A percentile compares a stretch with the other conserved stretches of the same genome.
phyloP scores from a whole-genome alignment of 768 basidiomycete species.

The Podaxis sp. region DNA sequence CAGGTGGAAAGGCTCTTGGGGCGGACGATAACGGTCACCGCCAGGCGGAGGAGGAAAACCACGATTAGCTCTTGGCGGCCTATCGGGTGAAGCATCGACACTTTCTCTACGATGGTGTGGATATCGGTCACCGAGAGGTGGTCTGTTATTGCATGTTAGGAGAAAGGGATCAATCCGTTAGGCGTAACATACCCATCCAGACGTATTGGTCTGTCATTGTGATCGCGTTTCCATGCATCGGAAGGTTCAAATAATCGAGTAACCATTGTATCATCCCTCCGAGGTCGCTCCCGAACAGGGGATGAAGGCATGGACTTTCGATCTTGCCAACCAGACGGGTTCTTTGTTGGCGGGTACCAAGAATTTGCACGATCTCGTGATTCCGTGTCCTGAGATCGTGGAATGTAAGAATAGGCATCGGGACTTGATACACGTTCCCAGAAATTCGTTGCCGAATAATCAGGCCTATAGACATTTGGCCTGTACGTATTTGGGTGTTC shows the following conservation, averaged over 20 bases:
- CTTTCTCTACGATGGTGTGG: conserved; percentile 27
- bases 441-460: conserved; percentile 23
- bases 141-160: conserved; percentile 12
- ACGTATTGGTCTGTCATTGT: conserved; percentile 38
- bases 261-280: conserved; percentile 29
- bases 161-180: conserved; percentile 2
- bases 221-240: conserved; percentile 62
- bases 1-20: conserved; percentile 31
- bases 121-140: conserved; percentile 27
- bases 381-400: conserved; percentile 36
- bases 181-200: conserved; percentile 32
- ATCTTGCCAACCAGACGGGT: conserved; percentile 33
- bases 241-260: conserved; percentile 69
- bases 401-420: conserved; percentile 36
- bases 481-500: conserved; percentile 39
- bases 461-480: conserved; percentile 29
- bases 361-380: conserved; percentile 41
- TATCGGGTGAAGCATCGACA: conserved; percentile 33
- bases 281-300: conserved; percentile 27
- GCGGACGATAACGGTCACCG: conserved; percentile 50
- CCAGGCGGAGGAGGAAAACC: conserved; percentile 20
- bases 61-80: conserved; percentile 27
- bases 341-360: conserved; percentile 32
- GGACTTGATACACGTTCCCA: conserved; percentile 50
- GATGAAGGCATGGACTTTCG: conserved; percentile 36